Conservation (phyloP, 495 filamentous ascomycete genomes). For the Amphirosellinia nigrospora region DNA sequence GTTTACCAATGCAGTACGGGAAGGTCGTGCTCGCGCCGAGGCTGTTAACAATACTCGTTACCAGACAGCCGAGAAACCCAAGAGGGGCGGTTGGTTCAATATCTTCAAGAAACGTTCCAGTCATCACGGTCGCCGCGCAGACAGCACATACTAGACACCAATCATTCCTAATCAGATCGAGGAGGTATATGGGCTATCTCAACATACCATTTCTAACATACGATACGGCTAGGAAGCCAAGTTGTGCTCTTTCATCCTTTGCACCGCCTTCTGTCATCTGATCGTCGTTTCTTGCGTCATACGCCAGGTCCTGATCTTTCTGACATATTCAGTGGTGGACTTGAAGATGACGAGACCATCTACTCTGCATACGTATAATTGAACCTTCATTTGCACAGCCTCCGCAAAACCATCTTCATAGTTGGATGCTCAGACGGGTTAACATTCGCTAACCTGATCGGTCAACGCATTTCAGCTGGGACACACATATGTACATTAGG, state of each 20-base stretch:
- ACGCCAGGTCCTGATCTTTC: neutral
- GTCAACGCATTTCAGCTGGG: neutral
- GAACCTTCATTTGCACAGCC: neutral
- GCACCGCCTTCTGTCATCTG: neutral
- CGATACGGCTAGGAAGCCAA: too few species aligned
- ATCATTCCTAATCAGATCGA: neutral
- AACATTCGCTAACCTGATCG: neutral
- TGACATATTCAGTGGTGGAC: neutral
- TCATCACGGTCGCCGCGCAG: neutral
- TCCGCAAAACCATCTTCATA: neutral
- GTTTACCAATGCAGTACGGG: neutral
- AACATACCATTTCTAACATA: neutral
- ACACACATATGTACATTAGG: neutral
- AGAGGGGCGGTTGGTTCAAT: neutral
- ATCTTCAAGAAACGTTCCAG: conserved; percentile 2
- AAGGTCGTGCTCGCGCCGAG: neutral
- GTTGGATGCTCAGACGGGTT: neutral
- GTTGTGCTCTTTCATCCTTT: neutral
- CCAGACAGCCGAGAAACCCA: neutral
- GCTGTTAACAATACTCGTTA: neutral
- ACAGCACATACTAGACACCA: neutral
- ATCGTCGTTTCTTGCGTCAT: neutral
- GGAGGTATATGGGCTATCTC: too few species aligned
- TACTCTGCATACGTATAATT: neutral
- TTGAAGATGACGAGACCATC: neutral